Base-by-base conservation (phyloP, 768 basidiomycete species). In the Russula olivacea region DNA sequence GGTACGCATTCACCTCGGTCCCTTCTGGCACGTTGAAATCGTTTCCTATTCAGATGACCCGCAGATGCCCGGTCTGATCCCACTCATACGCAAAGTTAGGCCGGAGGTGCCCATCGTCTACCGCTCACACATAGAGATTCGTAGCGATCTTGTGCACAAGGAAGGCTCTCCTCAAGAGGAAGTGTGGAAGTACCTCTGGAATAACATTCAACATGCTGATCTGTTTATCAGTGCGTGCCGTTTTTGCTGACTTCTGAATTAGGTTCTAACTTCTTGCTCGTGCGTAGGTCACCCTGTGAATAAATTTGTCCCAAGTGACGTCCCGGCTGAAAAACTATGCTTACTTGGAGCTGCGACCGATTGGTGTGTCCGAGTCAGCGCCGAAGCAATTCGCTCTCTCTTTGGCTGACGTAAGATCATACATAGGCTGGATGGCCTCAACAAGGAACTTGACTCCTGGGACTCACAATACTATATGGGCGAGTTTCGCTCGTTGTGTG, bases 101-200 rank as follows among this genome's bases (percentile, higher is more conserved):
- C 93, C 93, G 2, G 86, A 88, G 28, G 77, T 94, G 52, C 93
- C 93, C 58, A 92, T 97, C 71, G 79, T 95, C 67, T 98, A 95
- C 74, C 87, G 94, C 50, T 96, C 93, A 57, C 94, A 97, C 78
- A 97, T 97, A 65, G 93, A 98, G 77, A 93, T 89, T 68, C 87
- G 88, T 53, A 63, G 61, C 68, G 90, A 94, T 72, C 86, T 97
- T 47, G 85, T 92, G 25, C 89, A 93, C 72, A 79, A 84, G 28
- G 76, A 84, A 25, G 88, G 86, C 34, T 93, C 92, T 14, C 89
- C 91, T 23, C 93, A 95, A 71, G 85, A 88, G 71, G 88, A 90
- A 68, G 93, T 95, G 19, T 98, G 94, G 93, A 83, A 94, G 69
- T 98, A 93, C 75, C 82, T 98, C 15, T 97, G 89, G 88, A 87